These are phyloP conservation scores for Aspergillus glaucus DNA, from an alignment of 2,329 filamentous ascomycete genomes.

Conservation along the genomic window DNA sequence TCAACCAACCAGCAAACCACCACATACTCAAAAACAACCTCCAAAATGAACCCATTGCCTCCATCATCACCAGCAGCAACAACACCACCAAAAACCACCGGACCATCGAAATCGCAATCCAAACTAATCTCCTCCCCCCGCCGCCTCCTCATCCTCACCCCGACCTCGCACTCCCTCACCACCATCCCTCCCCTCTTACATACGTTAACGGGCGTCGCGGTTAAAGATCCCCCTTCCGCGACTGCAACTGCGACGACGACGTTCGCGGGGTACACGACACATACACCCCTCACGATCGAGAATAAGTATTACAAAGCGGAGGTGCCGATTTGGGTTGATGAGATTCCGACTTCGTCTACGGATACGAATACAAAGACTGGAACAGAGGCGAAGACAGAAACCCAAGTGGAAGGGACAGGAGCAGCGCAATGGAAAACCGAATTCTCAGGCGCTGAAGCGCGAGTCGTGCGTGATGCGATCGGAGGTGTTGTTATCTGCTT, in stretches of 20 bases:
- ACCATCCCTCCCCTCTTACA: slow-evolving; percentile 34
- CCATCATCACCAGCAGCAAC: neutral
- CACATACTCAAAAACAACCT: neutral
- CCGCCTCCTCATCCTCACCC: slow-evolving; percentile 37
- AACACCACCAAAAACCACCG: too few relatives aligned
- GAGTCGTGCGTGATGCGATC: slow-evolving; percentile 40
- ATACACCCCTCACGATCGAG: slow-evolving; percentile 34
- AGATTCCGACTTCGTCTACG: slow-evolving; percentile 25
- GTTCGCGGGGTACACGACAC: slow-evolving; percentile 43
- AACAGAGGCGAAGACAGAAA: neutral
- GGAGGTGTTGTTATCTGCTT: slow-evolving; percentile 38
- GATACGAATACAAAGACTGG: neutral
- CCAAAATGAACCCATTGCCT: neutral
- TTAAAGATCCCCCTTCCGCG: slow-evolving; percentile 17
- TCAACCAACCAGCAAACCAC: neutral
- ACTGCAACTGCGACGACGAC: slow-evolving; percentile 15
- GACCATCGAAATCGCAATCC: neutral
- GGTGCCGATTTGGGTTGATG: slow-evolving; percentile 43
- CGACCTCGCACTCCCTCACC: slow-evolving; percentile 27
- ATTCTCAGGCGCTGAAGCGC: slow-evolving; percentile 37
- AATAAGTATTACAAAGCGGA: slow-evolving; percentile 42
- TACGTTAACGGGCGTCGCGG: slow-evolving; percentile 28
- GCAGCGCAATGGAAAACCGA: slow-evolving; percentile 32
- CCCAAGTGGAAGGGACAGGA: slow-evolving; percentile 2
- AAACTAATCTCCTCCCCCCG: slow-evolving; percentile 32